These are phyloP conservation scores for Ilyonectria destructans DNA, from an alignment of 2,329 filamentous ascomycete genomes.

Conservation along the genomic window DNA sequence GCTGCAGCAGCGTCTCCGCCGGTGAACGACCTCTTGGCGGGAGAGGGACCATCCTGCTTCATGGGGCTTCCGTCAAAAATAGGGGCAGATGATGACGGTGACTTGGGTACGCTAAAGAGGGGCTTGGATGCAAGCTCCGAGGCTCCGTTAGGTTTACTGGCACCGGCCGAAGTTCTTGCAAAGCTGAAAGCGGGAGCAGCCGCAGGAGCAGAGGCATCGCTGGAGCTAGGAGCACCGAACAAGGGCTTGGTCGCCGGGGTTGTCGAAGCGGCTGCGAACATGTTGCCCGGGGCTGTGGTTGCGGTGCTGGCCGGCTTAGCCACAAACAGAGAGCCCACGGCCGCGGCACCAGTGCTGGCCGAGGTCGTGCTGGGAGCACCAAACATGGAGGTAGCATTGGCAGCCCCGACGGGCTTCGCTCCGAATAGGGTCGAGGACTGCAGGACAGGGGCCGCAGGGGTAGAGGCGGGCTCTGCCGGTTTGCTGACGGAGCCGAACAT, in stretches of 20 bases:
- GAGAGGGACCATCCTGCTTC: slow-evolving; percentile 60
- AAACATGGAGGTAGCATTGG: slow-evolving; percentile 52
- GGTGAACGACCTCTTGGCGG: slow-evolving; percentile 55
- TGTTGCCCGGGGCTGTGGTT: slow-evolving; percentile 35
- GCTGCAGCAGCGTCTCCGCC: slow-evolving; percentile 43
- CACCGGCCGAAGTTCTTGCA: slow-evolving; percentile 45
- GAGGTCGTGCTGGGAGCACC: slow-evolving; percentile 45
- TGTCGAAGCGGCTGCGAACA: slow-evolving; percentile 53
- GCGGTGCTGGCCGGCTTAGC: slow-evolving; percentile 41
- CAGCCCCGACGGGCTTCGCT: slow-evolving; percentile 43
- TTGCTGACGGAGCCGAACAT: slow-evolving; percentile 58
- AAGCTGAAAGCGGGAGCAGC: slow-evolving; percentile 56
- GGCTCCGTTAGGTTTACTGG: slow-evolving; percentile 50
- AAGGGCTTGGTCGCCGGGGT: slow-evolving; percentile 45
- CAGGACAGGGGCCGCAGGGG: slow-evolving; percentile 43
- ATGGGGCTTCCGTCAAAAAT: slow-evolving; percentile 62
- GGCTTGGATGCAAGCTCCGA: slow-evolving; percentile 53
- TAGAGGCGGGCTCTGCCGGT: slow-evolving; percentile 47
- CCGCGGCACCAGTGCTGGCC: slow-evolving; percentile 36
- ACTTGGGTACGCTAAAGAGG: slow-evolving; percentile 58
- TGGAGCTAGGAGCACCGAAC: slow-evolving; percentile 49
- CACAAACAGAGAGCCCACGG: slow-evolving; percentile 52
- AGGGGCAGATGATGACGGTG: slow-evolving; percentile 50
- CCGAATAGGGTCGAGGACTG: slow-evolving; percentile 56
- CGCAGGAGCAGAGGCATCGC: slow-evolving; percentile 33